phyloP scores from a whole-genome alignment of 1,139 yeast genomes.

The Pichia sp. region DNA sequence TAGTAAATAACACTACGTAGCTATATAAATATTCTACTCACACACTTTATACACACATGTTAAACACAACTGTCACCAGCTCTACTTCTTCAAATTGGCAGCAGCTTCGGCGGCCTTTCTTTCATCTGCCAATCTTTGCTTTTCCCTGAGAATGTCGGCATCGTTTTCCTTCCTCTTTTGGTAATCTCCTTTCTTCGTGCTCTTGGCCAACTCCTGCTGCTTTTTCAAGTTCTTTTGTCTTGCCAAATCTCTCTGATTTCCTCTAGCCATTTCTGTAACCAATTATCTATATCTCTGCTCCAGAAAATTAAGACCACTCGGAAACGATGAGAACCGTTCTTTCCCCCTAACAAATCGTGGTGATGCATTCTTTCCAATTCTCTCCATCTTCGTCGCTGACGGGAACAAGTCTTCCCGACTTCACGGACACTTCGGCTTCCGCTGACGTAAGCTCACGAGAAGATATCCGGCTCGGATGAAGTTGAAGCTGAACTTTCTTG shows the following conservation, averaged over 20 bases:
- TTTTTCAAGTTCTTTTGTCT: conserved; percentile 85
- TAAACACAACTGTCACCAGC: background rate
- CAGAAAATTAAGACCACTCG: too few species aligned
- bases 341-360: background rate
- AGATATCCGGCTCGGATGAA: background rate
- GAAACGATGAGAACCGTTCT: too few species aligned
- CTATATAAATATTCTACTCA: background rate
- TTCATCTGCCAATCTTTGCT: conserved; percentile 79
- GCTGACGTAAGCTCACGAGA: background rate
- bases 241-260: conserved; percentile 93
- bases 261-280: conserved; percentile 67
- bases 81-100: conserved; percentile 10
- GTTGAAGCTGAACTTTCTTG: background rate
- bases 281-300: background rate
- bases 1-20: too few species aligned
- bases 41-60: too few species aligned
- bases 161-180: conserved; percentile 70
- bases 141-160: conserved; percentile 83
- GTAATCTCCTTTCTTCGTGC: conserved; percentile 80
- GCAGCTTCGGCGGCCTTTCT: conserved; percentile 44
- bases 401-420: background rate
- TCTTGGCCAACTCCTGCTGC: conserved; percentile 54
- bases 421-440: background rate
- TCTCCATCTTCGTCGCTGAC: background rate
- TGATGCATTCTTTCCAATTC: background rate